Conservation (phyloP, 768 basidiomycete species). For the Dentipellis sp. region DNA sequence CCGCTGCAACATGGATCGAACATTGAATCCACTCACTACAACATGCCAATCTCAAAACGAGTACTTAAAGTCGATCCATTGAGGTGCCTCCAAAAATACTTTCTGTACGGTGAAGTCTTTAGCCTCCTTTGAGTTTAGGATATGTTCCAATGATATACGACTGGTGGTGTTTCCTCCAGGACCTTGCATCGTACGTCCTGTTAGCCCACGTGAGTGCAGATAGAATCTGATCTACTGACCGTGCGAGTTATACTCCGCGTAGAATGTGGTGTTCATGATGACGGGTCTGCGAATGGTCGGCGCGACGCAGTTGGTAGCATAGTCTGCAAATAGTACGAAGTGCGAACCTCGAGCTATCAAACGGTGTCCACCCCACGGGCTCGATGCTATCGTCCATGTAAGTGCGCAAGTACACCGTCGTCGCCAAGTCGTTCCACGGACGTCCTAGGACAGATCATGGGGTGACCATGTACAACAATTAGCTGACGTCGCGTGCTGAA, state of each 20-base stretch:
- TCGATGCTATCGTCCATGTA: slow-evolving; percentile 50
- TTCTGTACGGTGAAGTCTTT: slow-evolving; percentile 33
- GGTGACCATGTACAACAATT: not conserved
- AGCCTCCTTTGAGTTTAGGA: slow-evolving; percentile 33
- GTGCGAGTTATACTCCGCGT: slow-evolving; percentile 46
- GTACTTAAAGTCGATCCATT: slow-evolving; percentile 51
- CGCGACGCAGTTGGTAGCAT: not conserved
- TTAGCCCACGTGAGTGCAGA: no score
- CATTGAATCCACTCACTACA: no score
- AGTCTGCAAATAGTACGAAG: no score
- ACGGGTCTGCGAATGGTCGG: slow-evolving; percentile 24
- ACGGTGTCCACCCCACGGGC: slow-evolving; percentile 43
- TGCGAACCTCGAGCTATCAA: slow-evolving; percentile 30
- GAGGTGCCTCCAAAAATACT: slow-evolving; percentile 41
- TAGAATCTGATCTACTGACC: slow-evolving; percentile 23
- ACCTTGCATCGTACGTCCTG: slow-evolving; percentile 23
- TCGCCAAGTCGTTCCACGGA: slow-evolving; percentile 55
- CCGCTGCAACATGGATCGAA: no score
- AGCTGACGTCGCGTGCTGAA: no score
- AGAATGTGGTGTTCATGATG: slow-evolving; percentile 46
- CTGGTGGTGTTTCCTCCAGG: slow-evolving; percentile 40
- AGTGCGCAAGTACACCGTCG: slow-evolving; percentile 42
- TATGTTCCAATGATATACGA: slow-evolving; percentile 37
- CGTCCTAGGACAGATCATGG: slow-evolving; percentile 21
- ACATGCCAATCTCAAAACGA: slow-evolving; percentile 19